phyloP scores from a whole-genome alignment of 305 asterid species.

The Fraxinus latifolia region DNA sequence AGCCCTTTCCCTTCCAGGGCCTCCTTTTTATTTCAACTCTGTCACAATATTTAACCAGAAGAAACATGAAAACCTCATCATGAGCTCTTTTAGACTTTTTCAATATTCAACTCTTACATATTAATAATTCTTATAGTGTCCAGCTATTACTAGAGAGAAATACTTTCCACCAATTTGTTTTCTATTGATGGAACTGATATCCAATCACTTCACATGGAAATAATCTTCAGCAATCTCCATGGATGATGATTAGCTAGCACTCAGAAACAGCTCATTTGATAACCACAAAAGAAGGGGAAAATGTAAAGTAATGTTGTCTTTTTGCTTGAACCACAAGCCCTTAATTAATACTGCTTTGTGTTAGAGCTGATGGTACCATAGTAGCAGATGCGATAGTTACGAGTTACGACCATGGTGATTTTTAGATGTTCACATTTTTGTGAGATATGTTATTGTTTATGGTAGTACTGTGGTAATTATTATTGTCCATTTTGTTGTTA shows the following conservation, averaged over 20 bases:
- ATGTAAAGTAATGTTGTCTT: not conserved
- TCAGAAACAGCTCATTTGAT: conserved; percentile 2
- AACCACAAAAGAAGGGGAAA: not conserved
- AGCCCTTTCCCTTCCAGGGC: not conserved
- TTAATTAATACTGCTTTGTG: conserved; percentile 1
- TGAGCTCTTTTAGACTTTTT: not conserved
- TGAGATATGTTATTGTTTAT: not conserved
- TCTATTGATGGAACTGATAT: not conserved
- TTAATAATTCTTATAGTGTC: not conserved
- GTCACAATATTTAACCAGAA: not conserved
- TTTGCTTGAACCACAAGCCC: not conserved
- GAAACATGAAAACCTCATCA: not conserved
- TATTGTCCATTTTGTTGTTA: not conserved
- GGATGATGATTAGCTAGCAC: not conserved
- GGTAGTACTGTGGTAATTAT: not conserved
- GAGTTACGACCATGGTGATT: not conserved
- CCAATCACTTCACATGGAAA: not conserved
- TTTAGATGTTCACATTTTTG: not conserved
- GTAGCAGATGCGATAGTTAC: not conserved
- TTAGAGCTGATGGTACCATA: not conserved
- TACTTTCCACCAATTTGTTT: not conserved
- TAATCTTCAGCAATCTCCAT: not conserved
- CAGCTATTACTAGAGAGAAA: not conserved
- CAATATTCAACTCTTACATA: not conserved
- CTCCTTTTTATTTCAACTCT: not conserved